These are phyloP conservation scores for Boletellus sp. DNA, from an alignment of 768 basidiomycete species.

Conservation along the genomic window DNA sequence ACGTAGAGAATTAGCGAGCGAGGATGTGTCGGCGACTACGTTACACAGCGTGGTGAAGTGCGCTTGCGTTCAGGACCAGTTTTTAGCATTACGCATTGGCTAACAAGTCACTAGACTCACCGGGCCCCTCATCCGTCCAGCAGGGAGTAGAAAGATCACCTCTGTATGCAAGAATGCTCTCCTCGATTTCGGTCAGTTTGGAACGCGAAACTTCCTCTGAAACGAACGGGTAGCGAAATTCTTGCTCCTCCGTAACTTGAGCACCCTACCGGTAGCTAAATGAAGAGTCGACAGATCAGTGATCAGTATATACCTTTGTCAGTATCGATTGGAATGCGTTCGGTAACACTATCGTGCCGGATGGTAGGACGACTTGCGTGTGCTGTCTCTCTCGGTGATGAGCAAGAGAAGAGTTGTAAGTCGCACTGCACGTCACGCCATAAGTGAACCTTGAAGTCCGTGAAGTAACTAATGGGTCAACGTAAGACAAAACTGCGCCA, in stretches of 20 bases:
- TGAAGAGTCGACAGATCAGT: neutral
- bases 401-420: constrained; percentile 25
- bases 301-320: constrained; percentile 17
- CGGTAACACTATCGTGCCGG: constrained; percentile 30
- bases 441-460: constrained; percentile 43
- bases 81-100: neutral
- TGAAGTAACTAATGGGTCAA: constrained; percentile 41
- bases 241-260: constrained; percentile 19
- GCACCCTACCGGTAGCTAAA: constrained; percentile 3
- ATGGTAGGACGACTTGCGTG: constrained; percentile 16
- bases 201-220: neutral
- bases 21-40: too few relatives aligned
- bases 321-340: constrained; percentile 38
- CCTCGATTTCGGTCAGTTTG: neutral
- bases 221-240: constrained; percentile 14
- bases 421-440: constrained; percentile 29
- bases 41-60: neutral
- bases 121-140: neutral
- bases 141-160: constrained; percentile 6
- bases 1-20: too few relatives aligned
- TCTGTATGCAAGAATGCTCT: constrained; percentile 16
- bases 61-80: neutral
- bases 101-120: neutral
- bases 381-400: constrained; percentile 36
- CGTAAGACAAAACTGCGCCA: constrained; percentile 37